Base-by-base conservation (phyloP, 192 early-diverging fungal species). In the Coemansia sp. region DNA sequence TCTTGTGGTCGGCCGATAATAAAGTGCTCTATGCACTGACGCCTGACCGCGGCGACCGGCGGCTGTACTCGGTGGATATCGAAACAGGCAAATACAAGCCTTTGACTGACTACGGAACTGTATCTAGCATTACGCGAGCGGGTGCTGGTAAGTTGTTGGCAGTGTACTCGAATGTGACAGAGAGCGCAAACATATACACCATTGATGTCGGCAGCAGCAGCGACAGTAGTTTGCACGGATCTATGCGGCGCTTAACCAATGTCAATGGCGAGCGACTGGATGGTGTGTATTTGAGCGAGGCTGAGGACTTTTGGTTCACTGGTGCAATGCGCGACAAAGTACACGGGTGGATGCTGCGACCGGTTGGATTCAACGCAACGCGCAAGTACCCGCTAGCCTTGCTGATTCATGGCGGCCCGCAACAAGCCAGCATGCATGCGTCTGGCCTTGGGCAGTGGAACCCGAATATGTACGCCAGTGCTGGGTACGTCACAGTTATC, bases 401-500 rank as follows among this genome's bases (percentile, higher is more conserved):
- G 44, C 70, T 92, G 63, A 88, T 93, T 62, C 92, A 93, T 58
- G 92, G 92, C 47, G 92, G 92, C 16, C 92, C 92, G 7, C 89
- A 93, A 72, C 84, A 89, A 58, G 68, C 69, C 2, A 68, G 59
- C 65, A 64, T 64, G 24, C 69, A 76, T n/a, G 27, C 40, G 35
- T 76, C 71, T 29, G 82, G 83, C 8, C 68, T 67, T 45, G 87
- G 86, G 74, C 82, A 79, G 61, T 92, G 91, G 92, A 92, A 92
- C 65, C 88, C 87, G 9, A 87, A 89, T 67, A 73, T 90, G 49
- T 92, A 86, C 67, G 80, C 91, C 30, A 84, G 74, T 35, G 87
- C 86, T 15, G 91, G 91, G 4, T 90, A 78, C 68, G 84, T 82
- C 35, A 87, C 88, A 15, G 84, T 90, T 27, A 79, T 87, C 20